Conservation (phyloP, 192 early-diverging fungal species). For the Phlyctochytrium bullatum region DNA sequence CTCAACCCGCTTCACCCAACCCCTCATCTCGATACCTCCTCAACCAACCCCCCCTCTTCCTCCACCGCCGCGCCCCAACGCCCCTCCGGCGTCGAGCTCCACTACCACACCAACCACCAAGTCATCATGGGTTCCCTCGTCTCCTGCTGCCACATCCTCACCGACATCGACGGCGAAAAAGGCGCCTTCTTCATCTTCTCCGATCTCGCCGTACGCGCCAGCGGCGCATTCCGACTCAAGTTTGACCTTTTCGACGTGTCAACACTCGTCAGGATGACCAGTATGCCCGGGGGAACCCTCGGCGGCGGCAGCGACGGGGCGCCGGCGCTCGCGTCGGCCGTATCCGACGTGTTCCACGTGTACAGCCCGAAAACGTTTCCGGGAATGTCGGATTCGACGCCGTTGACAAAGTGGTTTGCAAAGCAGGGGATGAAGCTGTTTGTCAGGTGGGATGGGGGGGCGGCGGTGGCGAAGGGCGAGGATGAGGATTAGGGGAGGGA, state of each 20-base stretch:
- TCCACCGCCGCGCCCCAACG: too few species aligned
- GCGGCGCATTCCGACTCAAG: constrained; percentile 3
- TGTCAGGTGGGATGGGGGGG: background rate
- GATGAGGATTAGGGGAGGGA: too few species aligned
- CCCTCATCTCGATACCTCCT: too few species aligned
- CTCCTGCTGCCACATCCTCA: constrained; percentile 22
- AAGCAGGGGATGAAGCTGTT: constrained; percentile 24
- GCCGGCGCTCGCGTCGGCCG: constrained; percentile 20
- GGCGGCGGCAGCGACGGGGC: too few species aligned
- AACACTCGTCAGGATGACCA: background rate
- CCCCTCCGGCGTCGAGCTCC: too few species aligned
- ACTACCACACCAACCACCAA: constrained; percentile 11
- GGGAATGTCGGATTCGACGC: constrained; percentile 35
- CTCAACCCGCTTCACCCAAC: too few species aligned
- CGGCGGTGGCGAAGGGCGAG: too few species aligned
- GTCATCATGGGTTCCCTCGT: constrained; percentile 37
- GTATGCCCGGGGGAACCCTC: too few species aligned
- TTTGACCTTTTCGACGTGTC: constrained; percentile 11
- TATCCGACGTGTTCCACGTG: constrained; percentile 22
- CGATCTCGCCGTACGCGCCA: background rate
- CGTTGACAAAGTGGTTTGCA: constrained; percentile 31
- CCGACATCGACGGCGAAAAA: constrained; percentile 7
- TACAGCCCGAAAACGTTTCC: constrained; percentile 38
- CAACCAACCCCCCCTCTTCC: too few species aligned
- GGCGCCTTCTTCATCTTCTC: constrained; percentile 14